Conservation (phyloP, 495 filamentous ascomycete species). For the Trichoderma virens region DNA sequence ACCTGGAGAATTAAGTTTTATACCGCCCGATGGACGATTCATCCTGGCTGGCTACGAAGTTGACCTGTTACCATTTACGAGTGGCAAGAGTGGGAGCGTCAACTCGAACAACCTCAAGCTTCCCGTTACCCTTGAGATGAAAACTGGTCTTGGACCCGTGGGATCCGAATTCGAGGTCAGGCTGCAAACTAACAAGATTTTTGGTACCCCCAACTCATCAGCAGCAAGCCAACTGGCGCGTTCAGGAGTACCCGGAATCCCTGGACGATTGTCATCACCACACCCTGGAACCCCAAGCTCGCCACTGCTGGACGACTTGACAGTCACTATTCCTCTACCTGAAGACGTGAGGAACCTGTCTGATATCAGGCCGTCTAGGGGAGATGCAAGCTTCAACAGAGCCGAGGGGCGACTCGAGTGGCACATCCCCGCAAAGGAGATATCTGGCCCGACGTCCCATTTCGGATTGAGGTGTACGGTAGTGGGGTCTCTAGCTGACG, state of each 20-base stretch:
- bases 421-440: constrained; percentile 64
- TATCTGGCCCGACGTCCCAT: constrained; percentile 58
- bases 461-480: constrained; percentile 67
- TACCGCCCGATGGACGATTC: constrained; percentile 94
- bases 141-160: constrained; percentile 61
- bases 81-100: constrained; percentile 31
- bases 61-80: constrained; percentile 64
- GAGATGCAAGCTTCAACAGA: constrained; percentile 73
- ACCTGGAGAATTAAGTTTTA: constrained; percentile 85
- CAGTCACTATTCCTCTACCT: constrained; percentile 76
- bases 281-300: constrained; percentile 39
- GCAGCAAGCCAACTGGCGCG: constrained; percentile 22
- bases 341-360: constrained; percentile 74
- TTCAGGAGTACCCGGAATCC: constrained; percentile 41
- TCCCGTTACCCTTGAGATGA: constrained; percentile 74
- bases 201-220: constrained; percentile 35
- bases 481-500: constrained; percentile 56
- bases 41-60: constrained; percentile 92
- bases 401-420: constrained; percentile 71
- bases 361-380: constrained; percentile 73
- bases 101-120: constrained; percentile 59
- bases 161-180: constrained; percentile 87
- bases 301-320: constrained; percentile 70
- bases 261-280: constrained; percentile 31
- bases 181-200: constrained; percentile 59